Evolutionary conservation across 345 rosid genomes (phyloP).

Genomic region (Eucalyptus polyanthemos): DNA sequence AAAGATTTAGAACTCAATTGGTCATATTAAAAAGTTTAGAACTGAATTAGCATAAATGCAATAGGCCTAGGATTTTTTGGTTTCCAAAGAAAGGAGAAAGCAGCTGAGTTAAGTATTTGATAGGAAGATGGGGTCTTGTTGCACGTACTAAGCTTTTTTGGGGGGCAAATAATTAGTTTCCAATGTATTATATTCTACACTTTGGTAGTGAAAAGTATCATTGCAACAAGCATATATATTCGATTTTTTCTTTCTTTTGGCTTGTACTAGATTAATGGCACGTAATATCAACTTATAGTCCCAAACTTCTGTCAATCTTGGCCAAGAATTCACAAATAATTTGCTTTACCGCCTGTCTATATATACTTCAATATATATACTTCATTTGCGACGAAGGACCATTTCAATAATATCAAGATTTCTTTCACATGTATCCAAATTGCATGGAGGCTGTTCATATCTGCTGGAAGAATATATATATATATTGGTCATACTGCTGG

Average conservation of each 20-base stretch:
- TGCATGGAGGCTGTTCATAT: background rate
- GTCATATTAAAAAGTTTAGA: too few relatives aligned
- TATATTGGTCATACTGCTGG: background rate
- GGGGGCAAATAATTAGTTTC: background rate
- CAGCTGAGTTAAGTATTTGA: background rate
- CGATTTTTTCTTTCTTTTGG: background rate
- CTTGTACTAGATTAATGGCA: background rate
- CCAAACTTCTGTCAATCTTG: background rate
- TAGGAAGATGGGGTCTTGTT: background rate
- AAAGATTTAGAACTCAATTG: too few relatives aligned
- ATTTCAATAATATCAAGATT: background rate
- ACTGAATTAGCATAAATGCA: too few relatives aligned
- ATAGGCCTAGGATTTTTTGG: too few relatives aligned
- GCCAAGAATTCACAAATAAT: background rate
- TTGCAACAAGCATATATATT: background rate
- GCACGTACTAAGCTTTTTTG: background rate
- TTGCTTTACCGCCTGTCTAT: background rate
- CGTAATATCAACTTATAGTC: background rate
- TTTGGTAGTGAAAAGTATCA: background rate
- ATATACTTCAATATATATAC: background rate
- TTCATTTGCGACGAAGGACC: background rate
- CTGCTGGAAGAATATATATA: background rate
- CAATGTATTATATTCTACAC: background rate
- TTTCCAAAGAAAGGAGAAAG: background rate
- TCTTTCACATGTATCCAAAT: background rate